Conservation (phyloP, 208 protist species). For the Porcisia deanei region DNA sequence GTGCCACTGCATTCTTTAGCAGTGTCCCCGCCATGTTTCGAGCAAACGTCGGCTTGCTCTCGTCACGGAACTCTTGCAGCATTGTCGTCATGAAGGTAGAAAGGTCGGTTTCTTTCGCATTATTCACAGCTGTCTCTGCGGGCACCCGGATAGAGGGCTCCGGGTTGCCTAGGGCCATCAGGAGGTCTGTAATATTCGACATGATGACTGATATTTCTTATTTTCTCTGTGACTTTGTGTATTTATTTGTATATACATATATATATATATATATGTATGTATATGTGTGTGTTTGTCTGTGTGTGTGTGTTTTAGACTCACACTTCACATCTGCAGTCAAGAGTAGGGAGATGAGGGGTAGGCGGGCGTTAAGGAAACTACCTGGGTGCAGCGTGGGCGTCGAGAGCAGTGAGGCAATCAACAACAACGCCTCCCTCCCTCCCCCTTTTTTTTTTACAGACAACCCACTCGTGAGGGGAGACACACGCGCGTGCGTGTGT, state of each 20-base stretch:
- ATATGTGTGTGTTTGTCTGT: not conserved
- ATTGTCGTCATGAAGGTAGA: constrained; percentile 87
- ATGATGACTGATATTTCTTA: constrained; percentile 21
- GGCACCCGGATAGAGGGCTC: constrained; percentile 72
- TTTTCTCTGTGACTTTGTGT: not conserved
- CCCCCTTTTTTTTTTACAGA: not conserved
- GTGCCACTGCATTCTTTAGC: constrained; percentile 95
- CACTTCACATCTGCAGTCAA: too few species aligned
- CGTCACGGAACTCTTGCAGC: constrained; percentile 90
- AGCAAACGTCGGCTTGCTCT: constrained; percentile 76
- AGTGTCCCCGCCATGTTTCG: constrained; percentile 93
- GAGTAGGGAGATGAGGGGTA: not conserved
- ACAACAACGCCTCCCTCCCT: not conserved
- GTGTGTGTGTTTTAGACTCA: too few species aligned
- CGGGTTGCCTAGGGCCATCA: constrained; percentile 66
- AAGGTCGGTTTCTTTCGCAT: constrained; percentile 72
- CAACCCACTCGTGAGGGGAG: not conserved
- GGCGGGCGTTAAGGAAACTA: not conserved
- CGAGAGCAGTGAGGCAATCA: not conserved
- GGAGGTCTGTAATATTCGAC: constrained; percentile 65
- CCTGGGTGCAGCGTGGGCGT: not conserved
- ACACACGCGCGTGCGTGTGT: not conserved
- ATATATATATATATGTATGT: too few species aligned
- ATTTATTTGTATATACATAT: constrained; percentile 3
- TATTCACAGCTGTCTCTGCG: constrained; percentile 71